Evolutionary conservation across 2,329 filamentous ascomycete genomes (phyloP).

Genomic region (Cladorrhinum sp.): DNA sequence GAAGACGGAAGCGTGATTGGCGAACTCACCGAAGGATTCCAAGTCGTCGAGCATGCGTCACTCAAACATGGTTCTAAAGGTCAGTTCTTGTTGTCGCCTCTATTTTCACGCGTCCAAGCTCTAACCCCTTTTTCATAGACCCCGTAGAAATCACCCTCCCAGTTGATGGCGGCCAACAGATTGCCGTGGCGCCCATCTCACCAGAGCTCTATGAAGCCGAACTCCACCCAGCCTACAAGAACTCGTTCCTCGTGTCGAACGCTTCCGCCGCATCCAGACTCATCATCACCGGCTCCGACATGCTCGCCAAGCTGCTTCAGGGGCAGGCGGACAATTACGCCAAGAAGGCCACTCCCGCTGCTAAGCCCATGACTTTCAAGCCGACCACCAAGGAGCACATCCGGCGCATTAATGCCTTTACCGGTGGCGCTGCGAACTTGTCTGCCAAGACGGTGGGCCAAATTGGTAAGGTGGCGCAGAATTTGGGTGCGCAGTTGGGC

Average conservation of each 20-base stretch:
- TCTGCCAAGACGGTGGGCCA: constrained; percentile 85
- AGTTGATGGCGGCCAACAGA: constrained; percentile 61
- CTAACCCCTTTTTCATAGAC: constrained; percentile 46
- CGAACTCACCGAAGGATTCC: constrained; percentile 78
- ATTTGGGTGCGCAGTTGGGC: constrained; percentile 73
- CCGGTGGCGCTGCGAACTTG: constrained; percentile 71
- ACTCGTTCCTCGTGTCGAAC: constrained; percentile 80
- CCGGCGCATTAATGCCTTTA: constrained; percentile 86
- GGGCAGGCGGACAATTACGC: constrained; percentile 77
- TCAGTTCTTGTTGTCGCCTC: constrained; percentile 61
- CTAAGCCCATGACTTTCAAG: constrained; percentile 82
- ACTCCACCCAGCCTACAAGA: constrained; percentile 86
- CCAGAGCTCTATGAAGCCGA: constrained; percentile 72
- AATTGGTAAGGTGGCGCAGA: constrained; percentile 82
- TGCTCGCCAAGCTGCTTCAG: constrained; percentile 74
- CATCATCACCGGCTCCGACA: constrained; percentile 82
- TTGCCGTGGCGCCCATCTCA: constrained; percentile 63
- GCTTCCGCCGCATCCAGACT: constrained; percentile 85
- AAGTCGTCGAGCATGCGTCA: constrained; percentile 71
- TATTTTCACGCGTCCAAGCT: constrained; percentile 9
- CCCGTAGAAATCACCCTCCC: constrained; percentile 78
- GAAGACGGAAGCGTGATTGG: constrained; percentile 95
- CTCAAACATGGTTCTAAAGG: constrained; percentile 87
- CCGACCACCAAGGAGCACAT: constrained; percentile 81
- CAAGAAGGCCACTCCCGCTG: constrained; percentile 71